Percentiles rank a stretch among this genome's conserved stretches.
These are phyloP conservation scores for Peronospora belbahrii DNA, from an alignment of 352 stramenopile genomes.

Conservation along the genomic window DNA sequence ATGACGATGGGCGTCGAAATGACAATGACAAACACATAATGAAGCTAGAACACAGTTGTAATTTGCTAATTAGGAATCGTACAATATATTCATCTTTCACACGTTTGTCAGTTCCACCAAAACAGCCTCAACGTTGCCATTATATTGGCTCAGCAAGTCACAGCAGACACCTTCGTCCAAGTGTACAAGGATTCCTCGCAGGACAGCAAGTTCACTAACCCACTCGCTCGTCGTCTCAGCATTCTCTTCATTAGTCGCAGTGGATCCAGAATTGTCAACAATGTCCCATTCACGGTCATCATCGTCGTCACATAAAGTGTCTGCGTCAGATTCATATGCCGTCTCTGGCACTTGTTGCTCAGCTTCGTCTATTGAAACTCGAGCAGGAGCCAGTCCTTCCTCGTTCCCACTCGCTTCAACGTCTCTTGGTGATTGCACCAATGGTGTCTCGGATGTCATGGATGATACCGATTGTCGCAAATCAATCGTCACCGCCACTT, in stretches of 20 bases:
- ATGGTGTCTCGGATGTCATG: background rate
- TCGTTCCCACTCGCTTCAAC: slow-evolving; percentile 16
- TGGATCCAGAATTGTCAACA: slow-evolving; percentile 15
- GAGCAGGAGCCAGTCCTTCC: slow-evolving; percentile 14
- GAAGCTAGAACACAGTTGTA: slow-evolving; percentile 17
- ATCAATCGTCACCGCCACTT: slow-evolving; percentile 27
- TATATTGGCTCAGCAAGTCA: slow-evolving; percentile 42
- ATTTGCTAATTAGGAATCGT: slow-evolving; percentile 15
- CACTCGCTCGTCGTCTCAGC: slow-evolving; percentile 30
- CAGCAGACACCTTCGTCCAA: slow-evolving; percentile 36
- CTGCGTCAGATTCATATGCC: slow-evolving; percentile 48
- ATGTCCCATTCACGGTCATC: slow-evolving; percentile 48
- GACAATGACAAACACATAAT: too few species aligned
- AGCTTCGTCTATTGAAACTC: slow-evolving; percentile 1
- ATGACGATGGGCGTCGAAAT: too few species aligned
- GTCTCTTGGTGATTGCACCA: slow-evolving; percentile 1
- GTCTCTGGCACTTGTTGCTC: slow-evolving; percentile 17
- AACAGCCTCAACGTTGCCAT: slow-evolving; percentile 48
- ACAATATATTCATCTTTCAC: slow-evolving; percentile 24
- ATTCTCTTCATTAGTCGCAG: slow-evolving; percentile 22
- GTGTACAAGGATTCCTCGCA: slow-evolving; percentile 50
- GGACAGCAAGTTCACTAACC: slow-evolving; percentile 32
- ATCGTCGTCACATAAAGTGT: slow-evolving; percentile 55
- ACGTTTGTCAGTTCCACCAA: slow-evolving; percentile 56
- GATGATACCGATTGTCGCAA: slow-evolving; percentile 19